phyloP scores from a whole-genome alignment of 2,329 filamentous ascomycete species.

The Iodosphaeria phyllophila region DNA sequence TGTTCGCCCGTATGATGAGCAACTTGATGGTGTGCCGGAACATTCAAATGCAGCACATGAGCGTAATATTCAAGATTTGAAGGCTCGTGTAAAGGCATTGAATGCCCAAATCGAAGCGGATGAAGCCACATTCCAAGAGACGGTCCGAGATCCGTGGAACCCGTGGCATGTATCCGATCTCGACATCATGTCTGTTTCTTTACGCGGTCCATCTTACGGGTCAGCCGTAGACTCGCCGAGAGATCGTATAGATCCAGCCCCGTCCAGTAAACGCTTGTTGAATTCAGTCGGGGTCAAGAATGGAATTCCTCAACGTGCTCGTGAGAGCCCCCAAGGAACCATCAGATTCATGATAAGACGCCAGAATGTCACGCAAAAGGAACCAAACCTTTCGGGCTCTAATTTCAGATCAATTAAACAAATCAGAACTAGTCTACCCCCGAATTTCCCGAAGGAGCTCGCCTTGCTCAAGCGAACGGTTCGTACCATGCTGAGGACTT shows the following conservation, averaged over 20 bases:
- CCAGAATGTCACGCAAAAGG: no score
- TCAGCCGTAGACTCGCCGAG: slow-evolving; percentile 1
- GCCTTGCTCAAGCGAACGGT: no score
- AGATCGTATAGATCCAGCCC: background rate
- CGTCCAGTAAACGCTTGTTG: background rate
- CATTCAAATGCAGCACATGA: background rate
- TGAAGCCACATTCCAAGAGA: slow-evolving; percentile 4
- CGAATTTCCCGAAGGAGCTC: no score
- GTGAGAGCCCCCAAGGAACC: background rate
- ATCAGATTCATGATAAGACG: no score
- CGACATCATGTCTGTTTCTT: slow-evolving; percentile 22
- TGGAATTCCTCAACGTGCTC: background rate
- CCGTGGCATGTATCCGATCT: slow-evolving; percentile 21
- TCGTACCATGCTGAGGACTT: no score
- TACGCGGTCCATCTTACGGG: slow-evolving; percentile 7
- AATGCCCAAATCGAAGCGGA: slow-evolving; percentile 12
- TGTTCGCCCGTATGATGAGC: slow-evolving; percentile 21
- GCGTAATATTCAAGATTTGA: background rate
- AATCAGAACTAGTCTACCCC: no score
- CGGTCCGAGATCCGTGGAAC: slow-evolving; percentile 5
- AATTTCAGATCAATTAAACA: no score
- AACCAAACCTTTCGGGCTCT: no score
- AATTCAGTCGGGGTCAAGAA: background rate
- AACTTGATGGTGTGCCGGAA: slow-evolving; percentile 14
- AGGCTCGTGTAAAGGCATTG: slow-evolving; percentile 6